phyloP scores from a whole-genome alignment of 2,329 filamentous ascomycete genomes.

The Alternaria brassicae region DNA sequence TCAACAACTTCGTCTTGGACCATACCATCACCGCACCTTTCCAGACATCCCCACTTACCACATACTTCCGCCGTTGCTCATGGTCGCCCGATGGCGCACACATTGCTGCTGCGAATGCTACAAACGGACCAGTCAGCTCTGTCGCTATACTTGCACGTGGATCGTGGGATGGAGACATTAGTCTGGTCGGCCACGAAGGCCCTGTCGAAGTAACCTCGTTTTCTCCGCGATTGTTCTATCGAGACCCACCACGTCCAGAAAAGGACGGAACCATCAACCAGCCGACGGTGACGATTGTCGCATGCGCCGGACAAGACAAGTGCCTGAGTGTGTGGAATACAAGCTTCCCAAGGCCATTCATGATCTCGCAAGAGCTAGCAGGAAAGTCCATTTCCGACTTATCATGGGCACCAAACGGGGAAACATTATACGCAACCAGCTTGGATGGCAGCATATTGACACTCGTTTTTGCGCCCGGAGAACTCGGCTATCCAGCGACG shows the following conservation, averaged over 20 bases:
- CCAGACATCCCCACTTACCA: slow-evolving; percentile 88
- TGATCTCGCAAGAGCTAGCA: slow-evolving; percentile 87
- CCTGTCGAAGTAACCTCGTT: slow-evolving; percentile 98
- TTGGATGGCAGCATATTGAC: slow-evolving; percentile 88
- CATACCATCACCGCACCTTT: slow-evolving; percentile 90
- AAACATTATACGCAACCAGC: slow-evolving; percentile 83
- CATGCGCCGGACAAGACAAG: slow-evolving; percentile 96
- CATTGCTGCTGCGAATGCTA: slow-evolving; percentile 94
- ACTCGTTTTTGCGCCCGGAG: slow-evolving; percentile 81
- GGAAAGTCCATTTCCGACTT: slow-evolving; percentile 93
- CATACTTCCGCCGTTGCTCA: slow-evolving; percentile 94
- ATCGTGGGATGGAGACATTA: slow-evolving; percentile 95
- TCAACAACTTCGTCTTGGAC: slow-evolving; percentile 95
- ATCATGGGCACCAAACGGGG: slow-evolving; percentile 91
- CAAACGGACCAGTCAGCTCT: slow-evolving; percentile 95
- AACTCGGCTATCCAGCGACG: slow-evolving; percentile 87
- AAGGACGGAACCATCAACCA: slow-evolving; percentile 56
- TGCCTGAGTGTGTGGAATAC: slow-evolving; percentile 98
- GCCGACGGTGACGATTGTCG: slow-evolving; percentile 84
- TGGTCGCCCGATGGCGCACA: slow-evolving; percentile 98
- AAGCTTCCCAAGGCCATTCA: slow-evolving; percentile 86
- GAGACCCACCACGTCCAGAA: slow-evolving; percentile 65
- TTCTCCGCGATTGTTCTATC: slow-evolving; percentile 86
- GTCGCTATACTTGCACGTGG: slow-evolving; percentile 94
- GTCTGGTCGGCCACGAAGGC: slow-evolving; percentile 94